phyloP scores from a whole-genome alignment of 1,284 basidiomycete species.

The Agroathelia rolfsii region DNA sequence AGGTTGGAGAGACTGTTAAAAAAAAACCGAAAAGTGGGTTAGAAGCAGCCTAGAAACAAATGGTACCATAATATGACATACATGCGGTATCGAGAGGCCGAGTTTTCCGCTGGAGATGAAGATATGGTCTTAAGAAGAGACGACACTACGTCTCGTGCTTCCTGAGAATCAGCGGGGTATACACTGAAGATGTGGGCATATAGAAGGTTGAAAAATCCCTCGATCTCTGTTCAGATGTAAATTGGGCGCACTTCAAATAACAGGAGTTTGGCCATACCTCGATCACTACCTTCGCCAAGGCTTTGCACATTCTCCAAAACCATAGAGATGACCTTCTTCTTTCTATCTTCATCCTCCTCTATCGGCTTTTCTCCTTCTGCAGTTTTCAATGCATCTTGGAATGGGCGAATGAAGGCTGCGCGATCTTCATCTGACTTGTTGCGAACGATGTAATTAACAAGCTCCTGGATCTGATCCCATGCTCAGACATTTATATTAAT shows the following conservation, averaged over 20 bases:
- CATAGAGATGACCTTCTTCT: constrained; percentile 44
- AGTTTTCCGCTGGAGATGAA: constrained; percentile 39
- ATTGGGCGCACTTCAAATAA: constrained; percentile 1
- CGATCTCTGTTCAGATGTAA: constrained; percentile 44
- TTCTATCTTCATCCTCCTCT: constrained; percentile 41
- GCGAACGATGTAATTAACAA: constrained; percentile 69
- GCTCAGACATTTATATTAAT: constrained; percentile 5
- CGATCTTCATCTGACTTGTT: constrained; percentile 62
- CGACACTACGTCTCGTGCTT: constrained; percentile 39
- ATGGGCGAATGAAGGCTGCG: constrained; percentile 51
- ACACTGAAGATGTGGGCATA: constrained; percentile 59
- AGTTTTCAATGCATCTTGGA: constrained; percentile 50
- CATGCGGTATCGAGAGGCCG: constrained; percentile 62
- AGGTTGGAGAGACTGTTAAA: constrained; percentile 68
- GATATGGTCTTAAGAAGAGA: constrained; percentile 47
- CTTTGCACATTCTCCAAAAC: constrained; percentile 54
- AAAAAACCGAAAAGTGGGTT: constrained; percentile 2
- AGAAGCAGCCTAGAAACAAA: constrained; percentile 5
- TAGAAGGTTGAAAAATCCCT: constrained; percentile 80
- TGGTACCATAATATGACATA: constrained; percentile 23
- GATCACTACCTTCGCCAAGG: constrained; percentile 65
- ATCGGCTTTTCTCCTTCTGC: constrained; percentile 44
- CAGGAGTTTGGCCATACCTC: constrained; percentile 36
- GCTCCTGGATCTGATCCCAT: constrained; percentile 57
- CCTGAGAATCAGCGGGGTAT: constrained; percentile 42